Percentiles rank a stretch among this genome's conserved stretches.
These are phyloP conservation scores for Boletus reticuloceps DNA, from an alignment of 768 basidiomycete genomes.

Conservation along the genomic window DNA sequence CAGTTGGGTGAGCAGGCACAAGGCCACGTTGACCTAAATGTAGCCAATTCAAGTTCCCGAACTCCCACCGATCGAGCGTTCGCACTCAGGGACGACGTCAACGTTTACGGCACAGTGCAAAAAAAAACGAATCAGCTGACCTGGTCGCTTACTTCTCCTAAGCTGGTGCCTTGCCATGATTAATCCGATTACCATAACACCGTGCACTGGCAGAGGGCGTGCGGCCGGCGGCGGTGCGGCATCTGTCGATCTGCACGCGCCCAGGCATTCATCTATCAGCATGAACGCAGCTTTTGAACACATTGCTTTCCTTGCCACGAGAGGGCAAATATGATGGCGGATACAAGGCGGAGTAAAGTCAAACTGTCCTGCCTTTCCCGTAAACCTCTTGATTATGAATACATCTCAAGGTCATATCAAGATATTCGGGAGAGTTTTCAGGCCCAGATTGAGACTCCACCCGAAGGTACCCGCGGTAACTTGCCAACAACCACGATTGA, in stretches of 20 bases:
- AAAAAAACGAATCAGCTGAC: conserved; percentile 8
- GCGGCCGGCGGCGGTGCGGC: no score
- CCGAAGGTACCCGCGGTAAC: background rate
- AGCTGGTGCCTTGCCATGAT: background rate
- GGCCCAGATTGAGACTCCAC: background rate
- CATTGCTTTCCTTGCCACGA: background rate
- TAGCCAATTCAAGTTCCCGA: background rate
- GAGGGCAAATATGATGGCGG: background rate
- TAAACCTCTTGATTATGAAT: no score
- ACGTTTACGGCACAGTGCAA: conserved; percentile 13
- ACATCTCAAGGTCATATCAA: no score
- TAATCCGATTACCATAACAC: background rate
- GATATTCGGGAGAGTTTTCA: background rate
- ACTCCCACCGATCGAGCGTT: conserved; percentile 2
- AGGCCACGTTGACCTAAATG: conserved; percentile 10
- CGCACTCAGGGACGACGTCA: conserved; percentile 15
- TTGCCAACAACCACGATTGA: no score
- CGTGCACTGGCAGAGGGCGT: background rate
- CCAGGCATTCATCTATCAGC: background rate
- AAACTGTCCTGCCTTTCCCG: no score
- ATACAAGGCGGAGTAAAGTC: background rate
- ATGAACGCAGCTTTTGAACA: background rate
- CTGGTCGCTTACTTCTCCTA: background rate
- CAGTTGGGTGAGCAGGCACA: conserved; percentile 5
- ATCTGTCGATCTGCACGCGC: background rate